phyloP scores from a whole-genome alignment of 768 basidiomycete genomes.

The Rhodotorula sphaerocarpa region DNA sequence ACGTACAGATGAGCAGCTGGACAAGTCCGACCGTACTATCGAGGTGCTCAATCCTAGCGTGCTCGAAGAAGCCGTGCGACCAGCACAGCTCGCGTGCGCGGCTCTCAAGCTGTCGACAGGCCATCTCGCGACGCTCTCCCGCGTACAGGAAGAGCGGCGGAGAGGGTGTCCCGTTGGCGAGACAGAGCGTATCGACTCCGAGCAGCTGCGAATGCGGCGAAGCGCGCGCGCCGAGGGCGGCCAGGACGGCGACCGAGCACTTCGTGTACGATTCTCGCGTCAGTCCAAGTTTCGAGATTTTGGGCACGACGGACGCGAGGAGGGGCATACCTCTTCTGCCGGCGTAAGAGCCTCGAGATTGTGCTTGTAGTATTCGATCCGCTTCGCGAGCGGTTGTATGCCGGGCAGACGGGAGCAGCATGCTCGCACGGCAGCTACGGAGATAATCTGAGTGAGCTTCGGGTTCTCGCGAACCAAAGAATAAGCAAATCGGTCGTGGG shows the following conservation, averaged over 20 bases:
- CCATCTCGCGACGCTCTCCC: slow-evolving; percentile 25
- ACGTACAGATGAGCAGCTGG: slow-evolving; percentile 27
- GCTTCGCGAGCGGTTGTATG: slow-evolving; percentile 15
- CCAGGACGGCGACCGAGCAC: slow-evolving; percentile 27
- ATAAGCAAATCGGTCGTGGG: too few relatives aligned
- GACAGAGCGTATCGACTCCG: slow-evolving; percentile 5
- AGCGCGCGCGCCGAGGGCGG: slow-evolving; percentile 23
- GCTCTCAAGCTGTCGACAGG: slow-evolving; percentile 19
- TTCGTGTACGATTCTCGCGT: background rate
- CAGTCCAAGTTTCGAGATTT: too few relatives aligned
- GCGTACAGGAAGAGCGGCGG: slow-evolving; percentile 25
- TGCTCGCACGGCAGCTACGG: slow-evolving; percentile 10
- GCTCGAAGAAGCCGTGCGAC: slow-evolving; percentile 14
- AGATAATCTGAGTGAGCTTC: background rate
- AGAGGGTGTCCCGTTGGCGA: slow-evolving; percentile 9
- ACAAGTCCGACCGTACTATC: slow-evolving; percentile 18
- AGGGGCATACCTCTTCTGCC: slow-evolving; percentile 2
- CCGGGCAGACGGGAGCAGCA: slow-evolving; percentile 27
- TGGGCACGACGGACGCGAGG: too few relatives aligned
- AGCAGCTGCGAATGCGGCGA: slow-evolving; percentile 28
- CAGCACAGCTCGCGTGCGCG: slow-evolving; percentile 25
- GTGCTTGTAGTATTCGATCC: slow-evolving; percentile 12
- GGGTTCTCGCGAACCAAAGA: too few relatives aligned
- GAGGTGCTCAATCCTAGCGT: background rate
- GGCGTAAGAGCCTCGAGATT: slow-evolving; percentile 7